A percentile compares a stretch with the other conserved stretches of the same genome.
These are phyloP conservation scores for Tolypocladium endophyticum DNA, from an alignment of 2,329 filamentous ascomycete species.

Conservation along the genomic window DNA sequence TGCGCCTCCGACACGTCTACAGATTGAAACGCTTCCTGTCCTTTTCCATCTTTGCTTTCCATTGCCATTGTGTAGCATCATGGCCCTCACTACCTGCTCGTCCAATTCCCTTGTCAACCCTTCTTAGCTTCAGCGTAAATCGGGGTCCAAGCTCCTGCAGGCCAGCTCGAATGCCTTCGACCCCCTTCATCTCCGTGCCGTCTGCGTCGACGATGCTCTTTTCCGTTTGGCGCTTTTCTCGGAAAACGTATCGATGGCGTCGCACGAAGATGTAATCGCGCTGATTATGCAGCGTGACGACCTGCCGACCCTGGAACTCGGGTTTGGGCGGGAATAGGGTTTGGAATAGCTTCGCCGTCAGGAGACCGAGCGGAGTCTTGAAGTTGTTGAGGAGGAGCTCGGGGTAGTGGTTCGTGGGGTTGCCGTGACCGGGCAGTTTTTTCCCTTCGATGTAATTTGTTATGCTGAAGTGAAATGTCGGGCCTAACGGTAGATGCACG, in stretches of 20 bases:
- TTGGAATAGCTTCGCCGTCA: conserved; percentile 74
- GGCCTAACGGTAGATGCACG: conserved; percentile 72
- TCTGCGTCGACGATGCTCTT: conserved; percentile 76
- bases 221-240: conserved; percentile 77
- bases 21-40: conserved; percentile 87
- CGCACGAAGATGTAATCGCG: conserved; percentile 93
- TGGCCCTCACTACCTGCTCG: conserved; percentile 56
- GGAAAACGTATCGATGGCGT: conserved; percentile 83
- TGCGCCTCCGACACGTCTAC: conserved; percentile 27
- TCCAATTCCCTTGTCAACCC: conserved; percentile 82
- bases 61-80: conserved; percentile 84
- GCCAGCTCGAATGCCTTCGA: conserved; percentile 75
- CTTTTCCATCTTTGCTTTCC: conserved; percentile 95
- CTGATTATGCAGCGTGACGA: conserved; percentile 89
- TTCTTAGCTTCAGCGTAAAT: conserved; percentile 70
- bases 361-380: conserved; percentile 78
- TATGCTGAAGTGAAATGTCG: conserved; percentile 87
- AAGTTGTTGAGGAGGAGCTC: conserved; percentile 92
- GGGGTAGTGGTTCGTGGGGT: conserved; percentile 80
- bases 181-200: conserved; percentile 73
- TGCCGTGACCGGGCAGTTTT: conserved; percentile 78
- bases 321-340: conserved; percentile 57
- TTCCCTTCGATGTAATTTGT: conserved; percentile 85
- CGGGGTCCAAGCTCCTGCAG: conserved; percentile 79
- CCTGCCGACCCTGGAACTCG: conserved; percentile 76